Evolutionary conservation across 768 basidiomycete species (phyloP), one percentile per base, ranked within the genome.

Genomic region (Mycena belliarum): DNA sequence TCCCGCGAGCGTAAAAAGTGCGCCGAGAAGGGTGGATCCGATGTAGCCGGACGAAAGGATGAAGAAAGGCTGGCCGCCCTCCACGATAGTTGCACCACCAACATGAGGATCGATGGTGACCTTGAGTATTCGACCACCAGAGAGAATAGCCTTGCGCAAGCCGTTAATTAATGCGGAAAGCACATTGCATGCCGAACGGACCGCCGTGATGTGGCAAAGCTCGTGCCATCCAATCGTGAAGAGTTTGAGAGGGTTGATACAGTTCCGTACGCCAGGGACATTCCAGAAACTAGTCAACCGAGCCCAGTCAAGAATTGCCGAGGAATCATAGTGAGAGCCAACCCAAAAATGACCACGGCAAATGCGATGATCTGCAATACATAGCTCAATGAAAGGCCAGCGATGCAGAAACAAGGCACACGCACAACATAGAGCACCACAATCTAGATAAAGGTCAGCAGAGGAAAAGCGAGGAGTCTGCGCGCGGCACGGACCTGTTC

Each of bases 151-250:
- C 91, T 93, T 47, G n/a, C n/a, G n/a, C n/a, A 28, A 38, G 10
- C 6, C 37, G 18, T n/a, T n/a, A n/a, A 38, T 38, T 38, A 38
- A n/a, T n/a, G 6, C 7, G 37, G 37, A 10, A n/a, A n/a, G 33
- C 33, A 35, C 9, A 16, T 25, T 14, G n/a, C n/a, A n/a, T 16
- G 7, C 12, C 32, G 26, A 26, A 77, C 88, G 52, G 62, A 93
- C 92, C 37, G 85, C 83, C 47, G 80, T 76, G 66, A 93, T 87
- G 70, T 95, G 93, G 67, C 89, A 93, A 16, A 94, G 78, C 68
- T 95, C 93, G 66, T 95, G 93, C 82, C 85, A 91, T 41, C 91
- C 92, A 59, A 94, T 93, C 50, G 91, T 89, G 68, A 94, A 87
- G 15, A 94, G 77, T 70, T 94, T 94, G 65, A 94, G 79, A 10